These are phyloP conservation scores for Sporothrix sp. DNA, from an alignment of 2,329 filamentous ascomycete genomes.

Conservation along the genomic window DNA sequence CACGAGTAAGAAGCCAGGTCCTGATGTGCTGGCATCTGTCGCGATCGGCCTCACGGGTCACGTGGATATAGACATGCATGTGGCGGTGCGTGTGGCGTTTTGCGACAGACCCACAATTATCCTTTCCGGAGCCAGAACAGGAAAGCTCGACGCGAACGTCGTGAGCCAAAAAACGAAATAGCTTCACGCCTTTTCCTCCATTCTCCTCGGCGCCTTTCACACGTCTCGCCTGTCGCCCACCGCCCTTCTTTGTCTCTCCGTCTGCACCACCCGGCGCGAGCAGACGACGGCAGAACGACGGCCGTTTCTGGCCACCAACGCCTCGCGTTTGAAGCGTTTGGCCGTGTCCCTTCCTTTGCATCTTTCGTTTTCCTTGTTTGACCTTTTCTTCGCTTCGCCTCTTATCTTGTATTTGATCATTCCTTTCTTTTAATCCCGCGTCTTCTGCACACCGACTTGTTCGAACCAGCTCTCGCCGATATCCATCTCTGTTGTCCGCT, in stretches of 20 bases:
- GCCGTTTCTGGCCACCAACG: neutral
- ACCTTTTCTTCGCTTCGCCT: neutral
- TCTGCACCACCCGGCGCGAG: neutral
- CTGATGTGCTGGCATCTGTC: too few species aligned
- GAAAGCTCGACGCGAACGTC: slow-evolving; percentile 11
- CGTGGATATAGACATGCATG: too few species aligned
- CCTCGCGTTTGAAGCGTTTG: neutral
- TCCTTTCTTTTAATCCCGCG: neutral
- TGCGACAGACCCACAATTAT: too few species aligned
- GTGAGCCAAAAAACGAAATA: slow-evolving; percentile 11
- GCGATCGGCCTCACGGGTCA: too few species aligned
- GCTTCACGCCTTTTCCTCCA: slow-evolving; percentile 8
- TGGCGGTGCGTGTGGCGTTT: too few species aligned
- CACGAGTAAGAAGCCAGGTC: too few species aligned
- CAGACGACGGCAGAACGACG: neutral
- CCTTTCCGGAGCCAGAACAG: neutral
- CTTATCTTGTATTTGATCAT: neutral
- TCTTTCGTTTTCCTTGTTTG: neutral
- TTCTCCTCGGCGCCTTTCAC: neutral
- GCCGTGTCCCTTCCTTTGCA: slow-evolving; percentile 5
- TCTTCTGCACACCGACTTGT: too few species aligned
- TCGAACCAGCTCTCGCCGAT: too few species aligned
- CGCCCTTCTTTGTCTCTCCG: neutral
- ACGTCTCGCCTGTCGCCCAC: neutral
- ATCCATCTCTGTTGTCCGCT: too few species aligned